These are phyloP conservation scores for Pseudocercospora musae DNA, from an alignment of 2,329 filamentous ascomycete species.

Conservation along the genomic window DNA sequence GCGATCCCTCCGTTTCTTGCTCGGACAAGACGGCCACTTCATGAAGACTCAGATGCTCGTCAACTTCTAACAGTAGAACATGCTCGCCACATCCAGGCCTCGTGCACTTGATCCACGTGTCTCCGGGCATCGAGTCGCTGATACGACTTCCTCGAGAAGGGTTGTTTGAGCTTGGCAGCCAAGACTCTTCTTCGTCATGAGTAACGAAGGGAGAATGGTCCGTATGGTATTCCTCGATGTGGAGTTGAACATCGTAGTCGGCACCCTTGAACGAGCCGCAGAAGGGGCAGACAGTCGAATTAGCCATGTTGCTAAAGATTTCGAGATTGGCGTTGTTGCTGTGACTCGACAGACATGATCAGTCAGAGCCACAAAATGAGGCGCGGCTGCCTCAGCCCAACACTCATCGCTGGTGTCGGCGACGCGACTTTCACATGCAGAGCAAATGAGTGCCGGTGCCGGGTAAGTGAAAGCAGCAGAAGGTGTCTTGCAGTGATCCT, in stretches of 20 bases:
- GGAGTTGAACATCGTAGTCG: constrained; percentile 29
- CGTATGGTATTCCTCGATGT: constrained; percentile 35
- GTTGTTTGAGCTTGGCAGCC: background rate
- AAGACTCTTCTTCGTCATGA: background rate
- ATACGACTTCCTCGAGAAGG: background rate
- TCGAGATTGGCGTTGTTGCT: constrained; percentile 1
- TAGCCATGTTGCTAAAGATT: constrained; percentile 22
- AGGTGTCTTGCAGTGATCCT: background rate
- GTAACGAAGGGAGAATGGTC: constrained; percentile 28
- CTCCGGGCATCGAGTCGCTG: constrained; percentile 17
- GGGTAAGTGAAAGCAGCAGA: background rate
- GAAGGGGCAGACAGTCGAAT: constrained; percentile 27
- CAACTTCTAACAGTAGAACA: constrained; percentile 41
- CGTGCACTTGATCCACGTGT: constrained; percentile 40
- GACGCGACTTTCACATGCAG: background rate
- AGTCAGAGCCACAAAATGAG: constrained; percentile 3
- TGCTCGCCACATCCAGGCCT: constrained; percentile 44
- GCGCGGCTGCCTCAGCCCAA: constrained; percentile 3
- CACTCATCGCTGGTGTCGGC: background rate
- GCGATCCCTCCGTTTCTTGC: constrained; percentile 35
- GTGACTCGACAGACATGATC: constrained; percentile 3
- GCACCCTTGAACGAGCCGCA: constrained; percentile 28
- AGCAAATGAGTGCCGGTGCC: background rate
- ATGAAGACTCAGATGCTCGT: constrained; percentile 48
- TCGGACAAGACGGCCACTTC: constrained; percentile 34